Evolutionary conservation across 139 green algal genomes (phyloP).

Genomic region (Chlorella sp.): DNA sequence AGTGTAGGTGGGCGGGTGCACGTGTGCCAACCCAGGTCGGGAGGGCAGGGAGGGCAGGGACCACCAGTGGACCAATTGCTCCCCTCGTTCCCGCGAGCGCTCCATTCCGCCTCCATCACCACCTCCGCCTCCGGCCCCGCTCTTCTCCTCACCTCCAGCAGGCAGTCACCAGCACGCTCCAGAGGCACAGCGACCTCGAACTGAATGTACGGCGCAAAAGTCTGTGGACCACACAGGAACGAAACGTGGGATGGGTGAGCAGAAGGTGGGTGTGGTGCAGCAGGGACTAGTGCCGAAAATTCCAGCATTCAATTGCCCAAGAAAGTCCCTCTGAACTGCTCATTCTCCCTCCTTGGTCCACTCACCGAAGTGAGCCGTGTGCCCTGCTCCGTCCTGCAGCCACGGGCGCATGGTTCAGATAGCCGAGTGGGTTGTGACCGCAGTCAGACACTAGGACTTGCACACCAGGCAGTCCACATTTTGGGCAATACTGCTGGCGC

Average conservation of each 20-base stretch:
- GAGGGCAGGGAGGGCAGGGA: not conserved
- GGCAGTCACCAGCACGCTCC: conserved; percentile 55
- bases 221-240: too few species aligned
- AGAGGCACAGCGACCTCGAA: conserved; percentile 71
- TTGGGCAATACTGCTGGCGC: too few species aligned
- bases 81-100: not conserved
- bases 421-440: too few species aligned
- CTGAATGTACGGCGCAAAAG: conserved; percentile 68
- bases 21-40: not conserved
- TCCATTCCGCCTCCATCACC: not conserved
- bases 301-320: too few species aligned
- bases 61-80: too few species aligned
- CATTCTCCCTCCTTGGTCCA: too few species aligned
- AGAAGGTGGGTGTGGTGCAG: too few species aligned
- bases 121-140: not conserved
- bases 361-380: conserved; percentile 31
- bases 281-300: too few species aligned
- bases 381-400: conserved; percentile 27
- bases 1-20: not conserved
- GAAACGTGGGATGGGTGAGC: too few species aligned
- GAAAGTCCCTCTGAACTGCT: too few species aligned
- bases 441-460: too few species aligned
- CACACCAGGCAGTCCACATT: too few species aligned
- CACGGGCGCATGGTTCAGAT: not conserved
- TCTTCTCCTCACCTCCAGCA: conserved; percentile 35